Evolutionary conservation across 208 protist species (phyloP).

Genomic region (Crithidia mellificae): DNA sequence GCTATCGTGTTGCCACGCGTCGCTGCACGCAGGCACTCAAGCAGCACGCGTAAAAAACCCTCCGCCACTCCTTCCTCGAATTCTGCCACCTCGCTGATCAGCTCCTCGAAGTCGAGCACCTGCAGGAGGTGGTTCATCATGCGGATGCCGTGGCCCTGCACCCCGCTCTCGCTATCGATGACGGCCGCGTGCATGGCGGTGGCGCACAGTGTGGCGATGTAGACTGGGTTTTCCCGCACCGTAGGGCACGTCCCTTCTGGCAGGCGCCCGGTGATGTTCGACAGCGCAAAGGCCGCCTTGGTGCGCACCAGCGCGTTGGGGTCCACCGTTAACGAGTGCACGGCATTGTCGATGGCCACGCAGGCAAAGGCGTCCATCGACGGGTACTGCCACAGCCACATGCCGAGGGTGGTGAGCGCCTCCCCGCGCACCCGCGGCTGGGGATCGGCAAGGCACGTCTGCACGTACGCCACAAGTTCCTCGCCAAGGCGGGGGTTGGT

Average conservation of each 20-base stretch:
- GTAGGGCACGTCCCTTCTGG: constrained; percentile 19
- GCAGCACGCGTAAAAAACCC: constrained; percentile 64
- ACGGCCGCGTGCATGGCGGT: constrained; percentile 59
- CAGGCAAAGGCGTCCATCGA: constrained; percentile 40
- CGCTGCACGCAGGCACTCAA: constrained; percentile 41
- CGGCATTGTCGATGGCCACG: constrained; percentile 51
- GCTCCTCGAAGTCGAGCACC: constrained; percentile 59
- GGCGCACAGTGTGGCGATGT: constrained; percentile 52
- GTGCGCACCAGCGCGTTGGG: constrained; percentile 47
- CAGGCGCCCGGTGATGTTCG: constrained; percentile 65
- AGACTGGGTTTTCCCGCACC: constrained; percentile 35
- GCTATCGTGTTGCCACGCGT: not conserved
- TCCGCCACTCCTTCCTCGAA: constrained; percentile 63
- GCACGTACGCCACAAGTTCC: constrained; percentile 44
- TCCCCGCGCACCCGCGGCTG: constrained; percentile 58
- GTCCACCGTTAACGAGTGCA: constrained; percentile 44
- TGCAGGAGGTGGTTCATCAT: constrained; percentile 80
- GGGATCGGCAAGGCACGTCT: constrained; percentile 39
- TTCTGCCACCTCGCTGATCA: constrained; percentile 56
- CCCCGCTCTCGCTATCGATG: constrained; percentile 35
- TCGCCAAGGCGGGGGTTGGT: constrained; percentile 22
- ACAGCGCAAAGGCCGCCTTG: constrained; percentile 82
- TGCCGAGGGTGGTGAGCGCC: constrained; percentile 70
- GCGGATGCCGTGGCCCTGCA: constrained; percentile 79
- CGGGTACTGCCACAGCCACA: constrained; percentile 84